A percentile compares a stretch with the other conserved stretches of the same genome.
phyloP scores from a whole-genome alignment of 192 early-diverging fungal species.

The Coemansia sp. region DNA sequence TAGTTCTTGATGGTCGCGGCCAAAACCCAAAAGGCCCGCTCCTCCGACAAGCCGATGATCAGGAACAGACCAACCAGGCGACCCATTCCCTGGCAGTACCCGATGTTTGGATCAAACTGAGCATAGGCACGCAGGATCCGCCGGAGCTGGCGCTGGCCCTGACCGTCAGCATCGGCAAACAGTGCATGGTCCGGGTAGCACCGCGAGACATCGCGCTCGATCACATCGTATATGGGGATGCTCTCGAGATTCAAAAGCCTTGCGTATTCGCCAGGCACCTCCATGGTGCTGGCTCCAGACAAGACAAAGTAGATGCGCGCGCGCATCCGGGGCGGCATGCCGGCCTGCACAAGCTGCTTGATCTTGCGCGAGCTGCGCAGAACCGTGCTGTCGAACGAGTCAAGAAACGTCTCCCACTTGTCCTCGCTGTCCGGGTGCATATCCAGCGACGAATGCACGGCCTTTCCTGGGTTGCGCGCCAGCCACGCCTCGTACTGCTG shows the following conservation, averaged over 20 bases:
- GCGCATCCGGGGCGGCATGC: constrained; percentile 29
- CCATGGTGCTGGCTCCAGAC: constrained; percentile 24
- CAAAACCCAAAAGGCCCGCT: constrained; percentile 89
- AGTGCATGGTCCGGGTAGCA: constrained; percentile 88
- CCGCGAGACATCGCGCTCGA: constrained; percentile 82
- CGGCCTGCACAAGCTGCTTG: constrained; percentile 50
- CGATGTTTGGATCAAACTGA: constrained; percentile 76
- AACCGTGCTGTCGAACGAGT: constrained; percentile 29
- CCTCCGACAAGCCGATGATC: constrained; percentile 74
- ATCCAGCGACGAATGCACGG: constrained; percentile 4
- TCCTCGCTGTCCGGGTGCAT: constrained; percentile 22
- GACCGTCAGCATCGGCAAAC: constrained; percentile 67
- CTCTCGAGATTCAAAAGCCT: constrained; percentile 17
- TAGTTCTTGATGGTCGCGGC: constrained; percentile 70
- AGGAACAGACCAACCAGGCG: constrained; percentile 86
- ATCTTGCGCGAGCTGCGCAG: constrained; percentile 49
- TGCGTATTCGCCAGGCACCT: constrained; percentile 27
- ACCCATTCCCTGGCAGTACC: constrained; percentile 98
- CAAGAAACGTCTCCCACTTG: constrained; percentile 41
- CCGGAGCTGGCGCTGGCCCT: constrained; percentile 76
- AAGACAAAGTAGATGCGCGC: constrained; percentile 42
- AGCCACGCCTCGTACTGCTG: constrained; percentile 38
- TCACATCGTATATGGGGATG: constrained; percentile 77
- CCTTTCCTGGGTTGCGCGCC: constrained; percentile 2
- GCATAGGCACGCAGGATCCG: constrained; percentile 82